Percentiles rank a stretch among this genome's conserved stretches.
Conservation (phyloP, 495 filamentous ascomycete species). For the Penicillium taxi region DNA sequence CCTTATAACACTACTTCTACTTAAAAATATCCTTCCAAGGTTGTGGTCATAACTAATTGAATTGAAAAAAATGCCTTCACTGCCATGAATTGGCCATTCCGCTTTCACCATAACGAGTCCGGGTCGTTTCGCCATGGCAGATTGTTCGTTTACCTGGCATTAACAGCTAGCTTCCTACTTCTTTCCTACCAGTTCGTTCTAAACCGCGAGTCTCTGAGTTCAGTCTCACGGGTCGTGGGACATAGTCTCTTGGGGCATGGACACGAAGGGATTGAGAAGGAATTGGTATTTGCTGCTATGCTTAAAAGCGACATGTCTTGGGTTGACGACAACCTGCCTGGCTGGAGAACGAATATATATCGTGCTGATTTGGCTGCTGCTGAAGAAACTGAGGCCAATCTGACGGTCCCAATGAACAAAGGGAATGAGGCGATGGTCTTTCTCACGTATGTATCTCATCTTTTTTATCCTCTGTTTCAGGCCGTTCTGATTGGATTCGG, state of each 20-base stretch:
- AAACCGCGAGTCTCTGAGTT: conserved; percentile 7
- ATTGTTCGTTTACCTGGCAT: conserved; percentile 11
- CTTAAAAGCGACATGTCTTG: conserved; percentile 21
- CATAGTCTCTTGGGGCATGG: no score
- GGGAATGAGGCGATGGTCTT: conserved; percentile 59
- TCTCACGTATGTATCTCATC: conserved; percentile 46
- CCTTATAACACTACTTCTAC: no score
- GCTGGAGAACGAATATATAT: conserved; percentile 42
- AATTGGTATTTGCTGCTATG: conserved; percentile 23
- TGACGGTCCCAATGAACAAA: conserved; percentile 47
- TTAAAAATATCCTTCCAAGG: no score
- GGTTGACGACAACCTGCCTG: conserved; percentile 23
- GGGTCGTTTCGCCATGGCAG: conserved; percentile 5
- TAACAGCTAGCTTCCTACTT: conserved; percentile 12
- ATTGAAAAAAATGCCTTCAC: no score
- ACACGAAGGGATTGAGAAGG: conserved; percentile 11
- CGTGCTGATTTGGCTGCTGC: conserved; percentile 36
- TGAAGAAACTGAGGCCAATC: conserved; percentile 13
- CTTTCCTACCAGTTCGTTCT: conserved; percentile 20
- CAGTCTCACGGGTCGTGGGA: no score
- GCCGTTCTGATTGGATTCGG: background rate
- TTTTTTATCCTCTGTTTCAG: background rate
- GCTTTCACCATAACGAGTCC: conserved; percentile 3
- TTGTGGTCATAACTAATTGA: no score
- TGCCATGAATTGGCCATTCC: conserved; percentile 9